Conservation (phyloP, 139 green algal species). For the Chlorella sp. region DNA sequence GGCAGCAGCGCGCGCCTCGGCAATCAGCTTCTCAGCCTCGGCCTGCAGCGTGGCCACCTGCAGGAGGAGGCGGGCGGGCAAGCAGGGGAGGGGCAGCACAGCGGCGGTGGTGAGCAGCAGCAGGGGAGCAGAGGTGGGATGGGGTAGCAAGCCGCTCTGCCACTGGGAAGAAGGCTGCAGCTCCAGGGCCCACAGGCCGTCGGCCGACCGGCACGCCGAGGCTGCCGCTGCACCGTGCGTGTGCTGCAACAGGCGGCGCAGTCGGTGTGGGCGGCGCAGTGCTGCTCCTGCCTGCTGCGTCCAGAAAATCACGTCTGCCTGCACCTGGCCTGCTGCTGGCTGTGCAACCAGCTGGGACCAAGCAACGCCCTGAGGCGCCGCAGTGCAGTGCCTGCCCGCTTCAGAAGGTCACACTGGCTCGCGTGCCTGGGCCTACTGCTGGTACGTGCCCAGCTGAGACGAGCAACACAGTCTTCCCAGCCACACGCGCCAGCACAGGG, state of each 20-base stretch:
- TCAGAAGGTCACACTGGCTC: no score
- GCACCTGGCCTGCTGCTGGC: no score
- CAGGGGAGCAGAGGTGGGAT: background rate
- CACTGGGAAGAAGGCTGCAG: no score
- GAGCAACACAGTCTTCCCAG: background rate
- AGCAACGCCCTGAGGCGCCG: no score
- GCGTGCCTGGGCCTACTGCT: no score
- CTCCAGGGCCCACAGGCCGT: no score
- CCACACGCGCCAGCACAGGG: no score
- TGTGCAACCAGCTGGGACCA: no score
- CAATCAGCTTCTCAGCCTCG: slow-evolving; percentile 58
- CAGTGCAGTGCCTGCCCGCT: no score
- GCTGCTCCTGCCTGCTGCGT: background rate
- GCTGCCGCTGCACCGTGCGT: background rate
- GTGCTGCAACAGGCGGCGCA: background rate
- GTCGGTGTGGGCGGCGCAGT: background rate
- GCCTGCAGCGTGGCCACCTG: slow-evolving; percentile 46
- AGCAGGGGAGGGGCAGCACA: background rate
- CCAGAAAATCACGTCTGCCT: background rate
- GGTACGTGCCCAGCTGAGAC: no score
- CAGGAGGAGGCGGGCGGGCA: background rate
- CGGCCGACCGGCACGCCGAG: no score
- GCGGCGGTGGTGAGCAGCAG: background rate
- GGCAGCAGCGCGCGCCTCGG: slow-evolving; percentile 56
- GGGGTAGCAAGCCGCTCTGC: no score